phyloP scores from a whole-genome alignment of 768 basidiomycete genomes.

The Mycena sanguinolenta region DNA sequence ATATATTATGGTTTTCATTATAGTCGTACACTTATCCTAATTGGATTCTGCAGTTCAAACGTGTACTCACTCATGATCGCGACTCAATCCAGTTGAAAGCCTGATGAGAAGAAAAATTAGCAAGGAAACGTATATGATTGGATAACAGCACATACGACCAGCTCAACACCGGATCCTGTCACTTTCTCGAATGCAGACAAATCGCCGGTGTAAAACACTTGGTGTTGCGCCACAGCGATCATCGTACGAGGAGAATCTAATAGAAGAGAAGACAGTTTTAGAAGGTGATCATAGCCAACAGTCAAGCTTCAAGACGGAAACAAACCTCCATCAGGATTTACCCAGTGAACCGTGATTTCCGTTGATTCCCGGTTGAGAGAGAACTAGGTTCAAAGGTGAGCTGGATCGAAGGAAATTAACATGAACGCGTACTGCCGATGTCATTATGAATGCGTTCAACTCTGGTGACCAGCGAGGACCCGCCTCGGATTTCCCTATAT shows the following conservation, averaged over 20 bases:
- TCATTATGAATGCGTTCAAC: constrained; percentile 34
- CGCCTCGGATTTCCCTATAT: neutral
- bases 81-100: constrained; percentile 23
- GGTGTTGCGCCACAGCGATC: constrained; percentile 36
- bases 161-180: neutral
- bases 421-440: constrained; percentile 33
- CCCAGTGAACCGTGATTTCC: constrained; percentile 41
- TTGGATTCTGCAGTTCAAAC: too few species aligned
- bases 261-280: neutral
- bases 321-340: constrained; percentile 39
- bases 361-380: constrained; percentile 28
- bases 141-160: constrained; percentile 1
- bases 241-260: constrained; percentile 32
- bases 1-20: too few species aligned
- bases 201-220: constrained; percentile 42
- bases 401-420: neutral
- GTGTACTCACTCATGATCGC: neutral
- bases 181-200: constrained; percentile 29
- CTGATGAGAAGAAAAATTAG: neutral
- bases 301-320: constrained; percentile 4
- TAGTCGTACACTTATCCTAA: too few species aligned
- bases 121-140: neutral
- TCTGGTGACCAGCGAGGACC: constrained; percentile 19
- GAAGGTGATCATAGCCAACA: too few species aligned
- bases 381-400: constrained; percentile 31